Conservation (phyloP, 2,329 filamentous ascomycete species). For the Xylariales sp. region DNA sequence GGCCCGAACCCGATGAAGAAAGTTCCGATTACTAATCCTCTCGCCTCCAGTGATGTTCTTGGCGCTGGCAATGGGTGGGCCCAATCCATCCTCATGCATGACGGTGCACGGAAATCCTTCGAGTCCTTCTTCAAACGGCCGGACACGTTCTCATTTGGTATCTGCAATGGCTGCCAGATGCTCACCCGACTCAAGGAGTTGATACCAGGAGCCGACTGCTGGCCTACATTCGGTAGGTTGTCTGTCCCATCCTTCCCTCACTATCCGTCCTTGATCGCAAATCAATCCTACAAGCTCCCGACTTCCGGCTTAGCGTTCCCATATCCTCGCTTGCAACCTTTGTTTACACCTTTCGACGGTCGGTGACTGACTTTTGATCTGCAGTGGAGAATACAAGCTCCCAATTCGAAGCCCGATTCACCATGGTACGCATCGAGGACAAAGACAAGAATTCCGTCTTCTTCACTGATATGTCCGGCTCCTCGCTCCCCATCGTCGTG, state of each 20-base stretch:
- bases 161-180: conserved; percentile 98
- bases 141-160: conserved; percentile 88
- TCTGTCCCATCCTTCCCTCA: background rate
- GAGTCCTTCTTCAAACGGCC: conserved; percentile 77
- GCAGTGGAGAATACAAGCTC: conserved; percentile 71
- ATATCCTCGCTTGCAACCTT: too few species aligned
- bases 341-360: too few species aligned
- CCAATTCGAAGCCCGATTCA: conserved; percentile 85
- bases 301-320: too few species aligned
- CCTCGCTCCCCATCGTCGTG: conserved; percentile 76
- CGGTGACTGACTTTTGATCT: too few species aligned
- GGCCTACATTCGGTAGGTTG: conserved; percentile 68
- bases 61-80: conserved; percentile 97
- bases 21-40: background rate
- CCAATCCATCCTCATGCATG: conserved; percentile 84
- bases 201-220: conserved; percentile 77
- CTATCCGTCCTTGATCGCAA: conserved; percentile 4
- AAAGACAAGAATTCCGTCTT: conserved; percentile 69
- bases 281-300: too few species aligned
- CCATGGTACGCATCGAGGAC: conserved; percentile 77
- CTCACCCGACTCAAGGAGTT: conserved; percentile 76
- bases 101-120: conserved; percentile 71
- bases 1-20: background rate
- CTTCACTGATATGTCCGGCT: conserved; percentile 81
- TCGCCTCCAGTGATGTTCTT: conserved; percentile 54